Evolutionary conservation across 1,139 yeast species (phyloP), one percentile per base, ranked within the genome.

Genomic region (Blastobotrys petasosporus): DNA sequence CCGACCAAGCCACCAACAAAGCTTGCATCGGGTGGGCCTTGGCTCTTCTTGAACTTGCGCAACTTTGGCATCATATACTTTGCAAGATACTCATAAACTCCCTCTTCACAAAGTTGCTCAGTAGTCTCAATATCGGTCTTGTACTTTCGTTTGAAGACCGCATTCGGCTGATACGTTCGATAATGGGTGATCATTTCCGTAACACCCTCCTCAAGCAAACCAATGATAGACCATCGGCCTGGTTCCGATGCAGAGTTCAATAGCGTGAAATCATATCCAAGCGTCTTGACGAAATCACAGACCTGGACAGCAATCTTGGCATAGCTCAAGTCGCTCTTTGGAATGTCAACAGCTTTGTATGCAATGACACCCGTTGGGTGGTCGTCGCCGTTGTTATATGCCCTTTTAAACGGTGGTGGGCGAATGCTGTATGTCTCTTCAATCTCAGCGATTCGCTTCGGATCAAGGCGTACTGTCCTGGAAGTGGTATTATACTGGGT

Each of bases 1-100:
- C 99, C 99, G 51, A 88, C 69, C 32, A 84, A 73, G 0, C 99
- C 99, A 17, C 98, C 98, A 49, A 80, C 70, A 60, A 94, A 94
- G 1, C 95, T 95, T 37, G 84, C 67, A 0, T 64, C 52, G 1
- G 34, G 47, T 2, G 56, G 57, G 17, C 40, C 52, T 1, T 57
- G 58, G 1, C 64, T 48, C 23, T 54, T 51, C 32, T 48, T 43
- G 48, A 52, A 64, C 33, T 44, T 54, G 45, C 44, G 53, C 40
- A 56, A 60, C 38, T 56, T 56, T n/a, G 66, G 62, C 4, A 62
- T 57, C 84, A 85, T 79, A 45, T 68, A 74, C 0, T 62, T 52
- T 0, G 85, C 76, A 9, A 82, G 55, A 44, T 64, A 70, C 4
- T 66, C 59, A 83, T 85, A 82, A 3, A 78, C 63, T 12, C 60